A percentile compares a stretch with the other conserved stretches of the same genome.
phyloP scores from a whole-genome alignment of 495 filamentous ascomycete genomes.

The Aspergillus kassunensis region DNA sequence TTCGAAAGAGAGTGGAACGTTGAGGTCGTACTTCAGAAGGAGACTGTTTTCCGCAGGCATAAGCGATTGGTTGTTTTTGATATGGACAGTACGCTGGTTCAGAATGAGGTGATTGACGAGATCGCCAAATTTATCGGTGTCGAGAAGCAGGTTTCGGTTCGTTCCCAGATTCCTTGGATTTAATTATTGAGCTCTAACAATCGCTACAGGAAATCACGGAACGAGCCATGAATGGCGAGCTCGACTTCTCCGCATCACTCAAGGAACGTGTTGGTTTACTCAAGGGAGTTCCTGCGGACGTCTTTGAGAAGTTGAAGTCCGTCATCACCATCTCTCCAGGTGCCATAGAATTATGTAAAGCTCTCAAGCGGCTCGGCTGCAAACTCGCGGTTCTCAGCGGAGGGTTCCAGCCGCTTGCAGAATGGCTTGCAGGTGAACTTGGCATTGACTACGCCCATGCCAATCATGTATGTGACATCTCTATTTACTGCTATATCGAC shows the following conservation, averaged over 20 bases:
- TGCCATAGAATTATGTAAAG: slow-evolving; percentile 65
- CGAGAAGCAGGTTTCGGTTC: slow-evolving; percentile 59
- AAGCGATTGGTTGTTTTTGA: slow-evolving; percentile 88
- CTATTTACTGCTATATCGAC: background rate
- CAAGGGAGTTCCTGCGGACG: slow-evolving; percentile 69
- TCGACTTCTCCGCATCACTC: slow-evolving; percentile 86
- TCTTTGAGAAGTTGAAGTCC: slow-evolving; percentile 72
- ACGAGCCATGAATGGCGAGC: slow-evolving; percentile 91
- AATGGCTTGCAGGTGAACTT: slow-evolving; percentile 75
- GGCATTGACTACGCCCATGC: slow-evolving; percentile 84
- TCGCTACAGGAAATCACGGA: slow-evolving; percentile 67
- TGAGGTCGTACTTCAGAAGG: slow-evolving; percentile 69
- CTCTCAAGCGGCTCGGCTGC: slow-evolving; percentile 70
- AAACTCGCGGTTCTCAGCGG: slow-evolving; percentile 88
- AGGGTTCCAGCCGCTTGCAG: slow-evolving; percentile 83
- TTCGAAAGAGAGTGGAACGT: slow-evolving; percentile 87
- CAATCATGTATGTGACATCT: slow-evolving; percentile 58
- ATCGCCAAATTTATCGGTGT: slow-evolving; percentile 78
- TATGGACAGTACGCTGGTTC: slow-evolving; percentile 95
- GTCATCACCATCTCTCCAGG: slow-evolving; percentile 78
- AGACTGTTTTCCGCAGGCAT: slow-evolving; percentile 68
- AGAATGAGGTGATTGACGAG: slow-evolving; percentile 95
- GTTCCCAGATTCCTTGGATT: slow-evolving; percentile 29
- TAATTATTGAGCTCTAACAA: slow-evolving; percentile 8
- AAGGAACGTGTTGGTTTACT: slow-evolving; percentile 74